Evolutionary conservation across 2,329 filamentous ascomycete species (phyloP), one percentile per base, ranked within the genome.

Genomic region (Aspergillus tubingensis): DNA sequence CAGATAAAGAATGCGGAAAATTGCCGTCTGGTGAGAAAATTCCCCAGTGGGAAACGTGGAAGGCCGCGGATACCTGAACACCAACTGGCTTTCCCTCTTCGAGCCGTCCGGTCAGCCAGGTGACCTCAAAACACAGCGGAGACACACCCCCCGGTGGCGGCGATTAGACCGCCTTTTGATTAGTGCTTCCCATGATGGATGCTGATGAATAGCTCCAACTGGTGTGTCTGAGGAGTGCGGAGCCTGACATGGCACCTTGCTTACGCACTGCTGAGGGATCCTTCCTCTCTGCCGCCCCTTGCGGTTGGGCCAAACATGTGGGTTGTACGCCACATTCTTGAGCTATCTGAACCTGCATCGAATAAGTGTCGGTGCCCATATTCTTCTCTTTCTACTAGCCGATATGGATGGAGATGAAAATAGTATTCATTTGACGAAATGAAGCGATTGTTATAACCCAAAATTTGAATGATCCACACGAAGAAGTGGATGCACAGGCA

Each of bases 221-320:
- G 21, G 15, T 49, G 32, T 27, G 21, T 47, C 23, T 30, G 25
- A 25, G 25, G 47, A 3, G 7, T 27, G 25, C 47, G 47, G 47
- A 30, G 25, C 10, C 47, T 27, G 47, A 27, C n/a, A 30, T 30
- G 10, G 47, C 47, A 25, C 25, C 47, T 50, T n/a, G 47, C 47
- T 50, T 50, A 50, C 47, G 47, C 30, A 27, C 47, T 50, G 47
- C 47, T 32, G 27, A 50, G 47, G 25, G 25, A 50, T 50, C 41
- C 41, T 19, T 44, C 41, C 41, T 44, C 21, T 44, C 10, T 19
- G 10, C 41, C 15, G 39, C n/a, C 39, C 39, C 15, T 43, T 43
- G 17, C 19, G 11, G 17, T 44, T 44, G 41, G 19, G 10, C 10
- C 6, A 7, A 13, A 44, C 6, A 19, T 15, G 41, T 15, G 41